Evolutionary conservation across 2,329 filamentous ascomycete genomes (phyloP).

Genomic region (Cladophialophora chaetospira): DNA sequence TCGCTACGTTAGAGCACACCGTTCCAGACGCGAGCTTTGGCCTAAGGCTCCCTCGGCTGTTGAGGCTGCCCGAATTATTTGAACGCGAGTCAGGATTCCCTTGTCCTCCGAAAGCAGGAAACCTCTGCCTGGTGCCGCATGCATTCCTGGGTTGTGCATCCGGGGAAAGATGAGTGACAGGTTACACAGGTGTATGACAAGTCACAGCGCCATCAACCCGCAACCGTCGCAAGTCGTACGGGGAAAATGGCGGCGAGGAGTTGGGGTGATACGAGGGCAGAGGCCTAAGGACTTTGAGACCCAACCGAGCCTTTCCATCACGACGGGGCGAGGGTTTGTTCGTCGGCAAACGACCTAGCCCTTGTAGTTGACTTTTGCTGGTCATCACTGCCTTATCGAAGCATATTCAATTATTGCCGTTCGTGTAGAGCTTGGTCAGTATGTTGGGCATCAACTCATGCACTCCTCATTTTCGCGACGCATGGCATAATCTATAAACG

Average conservation of each 20-base stretch:
- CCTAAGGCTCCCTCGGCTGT: neutral
- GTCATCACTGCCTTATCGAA: neutral
- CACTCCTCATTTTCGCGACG: neutral
- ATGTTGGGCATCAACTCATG: constrained; percentile 1
- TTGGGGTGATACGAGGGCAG: constrained; percentile 7
- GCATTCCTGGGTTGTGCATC: constrained; percentile 2
- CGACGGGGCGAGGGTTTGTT: neutral
- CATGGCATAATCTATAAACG: neutral
- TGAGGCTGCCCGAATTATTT: neutral
- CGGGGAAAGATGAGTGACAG: constrained; percentile 1
- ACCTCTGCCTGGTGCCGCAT: neutral
- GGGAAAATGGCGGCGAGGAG: constrained; percentile 17
- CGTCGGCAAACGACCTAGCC: neutral
- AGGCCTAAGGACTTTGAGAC: neutral
- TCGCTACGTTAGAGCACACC: neutral
- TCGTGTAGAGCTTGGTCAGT: neutral
- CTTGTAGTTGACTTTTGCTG: neutral
- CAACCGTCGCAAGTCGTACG: constrained; percentile 3
- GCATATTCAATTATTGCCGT: neutral
- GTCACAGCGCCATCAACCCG: constrained; percentile 8
- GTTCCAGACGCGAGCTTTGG: neutral
- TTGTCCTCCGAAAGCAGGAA: neutral
- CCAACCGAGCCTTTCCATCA: neutral
- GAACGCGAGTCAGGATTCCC: neutral
- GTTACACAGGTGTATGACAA: neutral